Evolutionary conservation across 768 basidiomycete species (phyloP), one percentile per base, ranked within the genome.

Genomic region (Termitomyces sp.): DNA sequence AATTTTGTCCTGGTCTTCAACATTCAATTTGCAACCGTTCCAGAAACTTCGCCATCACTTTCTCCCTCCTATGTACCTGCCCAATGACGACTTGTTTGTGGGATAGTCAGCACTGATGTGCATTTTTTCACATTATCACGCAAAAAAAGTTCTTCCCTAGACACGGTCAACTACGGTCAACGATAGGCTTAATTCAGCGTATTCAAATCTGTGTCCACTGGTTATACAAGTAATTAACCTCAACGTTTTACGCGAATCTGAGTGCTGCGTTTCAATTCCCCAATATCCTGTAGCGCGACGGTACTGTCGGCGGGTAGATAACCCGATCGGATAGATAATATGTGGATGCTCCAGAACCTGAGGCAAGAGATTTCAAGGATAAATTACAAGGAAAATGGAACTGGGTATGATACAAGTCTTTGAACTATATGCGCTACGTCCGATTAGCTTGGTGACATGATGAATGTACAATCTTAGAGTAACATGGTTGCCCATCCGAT

Each of bases 401-500:
- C n/a, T 13, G 40, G n/a, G 10, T 18, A 40, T 41, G 18, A 13
- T 13, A 30, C 4, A 14, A 55, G 10, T 55, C 28, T 20, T 23
- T n/a, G 32, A 7, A 8, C 36, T 46, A 3, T 5, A 18, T 40
- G 32, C n/a, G 32, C 16, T n/a, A 1, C 36, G 8, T 13, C 26
- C 51, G 35, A 18, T 52, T 30, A 16, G 16, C 9, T 26, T 16
- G 2, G 18, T 40, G 3, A 23, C 2, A 28, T 41, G n/a, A 43
- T 43, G 9, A 40, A 28, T 47, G 28, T 36, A 18, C 36, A 10
- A 28, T 30, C n/a, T 48, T 41, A 62, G 30, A 61, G 50, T 55
- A 32, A 54, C n/a, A 60, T 35, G 14, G 36, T 48, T 43, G 30
- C 56, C 52, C 49, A 59, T 50, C 61, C 36, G 28, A 53, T 57